Conservation (phyloP, 2,329 filamentous ascomycete genomes). For the Endoconidiophora polonica region DNA sequence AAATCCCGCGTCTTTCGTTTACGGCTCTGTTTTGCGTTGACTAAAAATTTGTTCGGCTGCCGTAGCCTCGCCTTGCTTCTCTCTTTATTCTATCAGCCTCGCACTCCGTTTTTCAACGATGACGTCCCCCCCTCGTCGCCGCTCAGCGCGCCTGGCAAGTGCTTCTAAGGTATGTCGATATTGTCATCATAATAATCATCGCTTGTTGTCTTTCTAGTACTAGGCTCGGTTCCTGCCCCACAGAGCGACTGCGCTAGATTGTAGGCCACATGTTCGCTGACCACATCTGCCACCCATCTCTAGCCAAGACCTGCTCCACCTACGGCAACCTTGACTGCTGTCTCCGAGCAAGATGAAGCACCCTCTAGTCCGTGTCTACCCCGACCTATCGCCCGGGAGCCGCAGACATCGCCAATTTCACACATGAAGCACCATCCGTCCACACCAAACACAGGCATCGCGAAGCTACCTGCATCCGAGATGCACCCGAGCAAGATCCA, state of each 20-base stretch:
- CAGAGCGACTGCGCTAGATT: too few species aligned
- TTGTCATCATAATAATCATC: not conserved
- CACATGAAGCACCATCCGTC: constrained; percentile 17
- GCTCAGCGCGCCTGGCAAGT: constrained; percentile 28
- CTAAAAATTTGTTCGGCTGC: not conserved
- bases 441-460: constrained; percentile 47
- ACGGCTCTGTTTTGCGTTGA: not conserved
- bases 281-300: constrained; percentile 5
- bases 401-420: constrained; percentile 9
- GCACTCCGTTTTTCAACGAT: constrained; percentile 13
- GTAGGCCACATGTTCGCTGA: constrained; percentile 11
- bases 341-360: constrained; percentile 28
- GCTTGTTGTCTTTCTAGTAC: too few species aligned
- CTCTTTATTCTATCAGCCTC: not conserved
- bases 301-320: constrained; percentile 18
- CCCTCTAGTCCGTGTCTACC: constrained; percentile 14
- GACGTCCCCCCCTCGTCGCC: constrained; percentile 28
- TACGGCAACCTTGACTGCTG: constrained; percentile 23
- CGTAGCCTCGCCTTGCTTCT: too few species aligned
- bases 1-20: not conserved
- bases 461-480: constrained; percentile 58
- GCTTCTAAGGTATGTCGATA: constrained; percentile 21
- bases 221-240: too few species aligned
- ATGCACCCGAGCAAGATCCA: constrained; percentile 86
- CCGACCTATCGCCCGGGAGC: not conserved